phyloP scores from a whole-genome alignment of 208 protist genomes.

The Kentomonas sorsogonicus region DNA sequence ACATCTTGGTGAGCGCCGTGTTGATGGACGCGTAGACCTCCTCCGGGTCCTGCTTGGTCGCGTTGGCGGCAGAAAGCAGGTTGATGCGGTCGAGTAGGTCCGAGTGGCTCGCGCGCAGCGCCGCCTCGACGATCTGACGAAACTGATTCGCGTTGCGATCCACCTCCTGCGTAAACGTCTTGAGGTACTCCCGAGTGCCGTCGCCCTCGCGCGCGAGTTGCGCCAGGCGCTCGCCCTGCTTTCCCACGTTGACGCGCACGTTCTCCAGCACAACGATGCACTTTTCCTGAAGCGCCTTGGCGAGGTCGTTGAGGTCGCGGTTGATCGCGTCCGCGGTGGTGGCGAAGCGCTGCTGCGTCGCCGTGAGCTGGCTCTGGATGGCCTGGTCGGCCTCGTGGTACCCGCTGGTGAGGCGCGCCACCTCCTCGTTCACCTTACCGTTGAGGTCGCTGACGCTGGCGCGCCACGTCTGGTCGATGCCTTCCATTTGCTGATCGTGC shows the following conservation, averaged over 20 bases:
- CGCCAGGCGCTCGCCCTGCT: conserved; percentile 24
- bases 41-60: conserved; percentile 26
- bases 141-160: conserved; percentile 54
- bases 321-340: conserved; percentile 19
- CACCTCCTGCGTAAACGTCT: conserved; percentile 33
- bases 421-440: conserved; percentile 31
- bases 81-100: conserved; percentile 79
- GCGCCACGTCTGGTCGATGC: conserved; percentile 70
- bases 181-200: conserved; percentile 39
- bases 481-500: conserved; percentile 65
- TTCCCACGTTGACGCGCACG: conserved; percentile 21
- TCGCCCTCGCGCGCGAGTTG: conserved; percentile 30
- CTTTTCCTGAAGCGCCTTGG: conserved; percentile 21
- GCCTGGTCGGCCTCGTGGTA: conserved; percentile 21
- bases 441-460: conserved; percentile 60
- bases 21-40: conserved; percentile 58
- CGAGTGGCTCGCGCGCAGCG: conserved; percentile 55
- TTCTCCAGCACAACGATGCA: conserved; percentile 36
- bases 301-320: conserved; percentile 23
- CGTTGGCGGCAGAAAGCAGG: conserved; percentile 28
- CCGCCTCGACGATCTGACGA: conserved; percentile 49
- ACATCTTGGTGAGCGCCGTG: conserved; percentile 56
- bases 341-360: conserved; percentile 30
- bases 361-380: conserved; percentile 33
- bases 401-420: conserved; percentile 21